These are phyloP conservation scores for Bipolaris gigantea DNA, from an alignment of 2,329 filamentous ascomycete species.

Conservation along the genomic window DNA sequence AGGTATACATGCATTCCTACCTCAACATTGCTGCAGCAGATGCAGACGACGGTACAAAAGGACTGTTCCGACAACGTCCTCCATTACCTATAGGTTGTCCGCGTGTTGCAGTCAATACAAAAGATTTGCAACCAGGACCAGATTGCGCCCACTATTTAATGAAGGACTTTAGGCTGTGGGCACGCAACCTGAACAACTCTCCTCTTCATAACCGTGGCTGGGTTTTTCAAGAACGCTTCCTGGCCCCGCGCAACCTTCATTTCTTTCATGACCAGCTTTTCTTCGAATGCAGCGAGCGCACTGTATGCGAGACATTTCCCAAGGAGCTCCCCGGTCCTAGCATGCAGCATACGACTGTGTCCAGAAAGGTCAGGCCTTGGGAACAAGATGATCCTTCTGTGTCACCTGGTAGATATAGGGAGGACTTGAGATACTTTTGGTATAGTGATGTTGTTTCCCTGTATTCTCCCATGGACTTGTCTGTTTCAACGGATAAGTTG, in stretches of 20 bases:
- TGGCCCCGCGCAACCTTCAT: constrained; percentile 21
- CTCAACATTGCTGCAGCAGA: constrained; percentile 13
- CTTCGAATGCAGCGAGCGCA: constrained; percentile 20
- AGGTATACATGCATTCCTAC: constrained; percentile 9
- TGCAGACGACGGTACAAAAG: constrained; percentile 3
- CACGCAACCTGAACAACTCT: not conserved
- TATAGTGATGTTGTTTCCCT: not conserved
- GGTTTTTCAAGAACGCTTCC: constrained; percentile 19
- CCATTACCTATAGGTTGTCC: not conserved
- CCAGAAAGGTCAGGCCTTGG: not conserved
- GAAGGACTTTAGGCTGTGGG: not conserved
- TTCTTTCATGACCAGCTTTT: constrained; percentile 18
- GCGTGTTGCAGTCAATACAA: not conserved
- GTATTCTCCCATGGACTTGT: constrained; percentile 1
- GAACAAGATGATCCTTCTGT: not conserved
- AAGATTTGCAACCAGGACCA: not conserved
- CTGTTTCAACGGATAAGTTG: constrained; percentile 10
- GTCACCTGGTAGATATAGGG: not conserved
- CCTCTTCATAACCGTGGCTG: constrained; percentile 9
- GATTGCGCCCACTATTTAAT: not conserved
- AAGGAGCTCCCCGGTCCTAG: not conserved
- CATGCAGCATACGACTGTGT: not conserved
- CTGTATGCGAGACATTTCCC: constrained; percentile 12
- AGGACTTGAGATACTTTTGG: not conserved
- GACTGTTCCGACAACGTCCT: constrained; percentile 4